phyloP scores from a whole-genome alignment of 2,329 filamentous ascomycete genomes.

The Cordyceps cicadae region DNA sequence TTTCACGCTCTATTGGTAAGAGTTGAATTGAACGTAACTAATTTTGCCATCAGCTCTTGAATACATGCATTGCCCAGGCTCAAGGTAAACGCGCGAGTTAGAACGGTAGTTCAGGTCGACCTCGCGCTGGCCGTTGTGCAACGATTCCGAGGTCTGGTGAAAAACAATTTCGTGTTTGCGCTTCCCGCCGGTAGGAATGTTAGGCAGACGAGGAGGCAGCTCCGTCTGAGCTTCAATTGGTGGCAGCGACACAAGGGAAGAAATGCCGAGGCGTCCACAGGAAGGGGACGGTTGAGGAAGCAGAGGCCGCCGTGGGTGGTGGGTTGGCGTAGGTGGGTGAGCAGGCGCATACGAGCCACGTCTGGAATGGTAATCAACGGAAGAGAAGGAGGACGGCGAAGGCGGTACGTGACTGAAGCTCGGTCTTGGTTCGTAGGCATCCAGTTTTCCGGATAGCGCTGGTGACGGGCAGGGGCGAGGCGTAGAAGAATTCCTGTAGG shows the following conservation, averaged over 20 bases:
- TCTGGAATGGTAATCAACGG: conserved; percentile 21
- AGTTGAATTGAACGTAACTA: conserved; percentile 8
- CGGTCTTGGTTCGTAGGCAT: conserved; percentile 30
- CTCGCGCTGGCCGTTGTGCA: conserved; percentile 31
- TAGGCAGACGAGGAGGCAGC: conserved; percentile 19
- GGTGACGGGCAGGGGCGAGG: conserved; percentile 26
- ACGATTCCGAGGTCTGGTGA: conserved; percentile 21
- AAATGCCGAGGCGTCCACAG: conserved; percentile 28
- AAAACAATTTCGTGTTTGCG: conserved; percentile 31
- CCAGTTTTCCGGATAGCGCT: conserved; percentile 23
- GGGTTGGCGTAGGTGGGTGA: conserved; percentile 20
- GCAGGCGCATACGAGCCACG: conserved; percentile 22
- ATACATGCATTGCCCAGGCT: conserved; percentile 25
- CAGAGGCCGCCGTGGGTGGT: conserved; percentile 18
- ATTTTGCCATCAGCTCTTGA: conserved; percentile 26
- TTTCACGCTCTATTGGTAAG: background rate
- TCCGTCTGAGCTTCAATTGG: conserved; percentile 28
- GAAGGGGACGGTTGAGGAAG: conserved; percentile 23
- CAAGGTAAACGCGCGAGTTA: conserved; percentile 19
- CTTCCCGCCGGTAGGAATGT: conserved; percentile 25
- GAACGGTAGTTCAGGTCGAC: conserved; percentile 24
- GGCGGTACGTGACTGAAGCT: conserved; percentile 27
- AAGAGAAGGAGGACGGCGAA: conserved; percentile 28
- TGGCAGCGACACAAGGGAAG: conserved; percentile 27
- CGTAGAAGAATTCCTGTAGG: conserved; percentile 22